phyloP scores from a whole-genome alignment of 176 grass and related monocot species.

The Aegilops sharonensis region DNA sequence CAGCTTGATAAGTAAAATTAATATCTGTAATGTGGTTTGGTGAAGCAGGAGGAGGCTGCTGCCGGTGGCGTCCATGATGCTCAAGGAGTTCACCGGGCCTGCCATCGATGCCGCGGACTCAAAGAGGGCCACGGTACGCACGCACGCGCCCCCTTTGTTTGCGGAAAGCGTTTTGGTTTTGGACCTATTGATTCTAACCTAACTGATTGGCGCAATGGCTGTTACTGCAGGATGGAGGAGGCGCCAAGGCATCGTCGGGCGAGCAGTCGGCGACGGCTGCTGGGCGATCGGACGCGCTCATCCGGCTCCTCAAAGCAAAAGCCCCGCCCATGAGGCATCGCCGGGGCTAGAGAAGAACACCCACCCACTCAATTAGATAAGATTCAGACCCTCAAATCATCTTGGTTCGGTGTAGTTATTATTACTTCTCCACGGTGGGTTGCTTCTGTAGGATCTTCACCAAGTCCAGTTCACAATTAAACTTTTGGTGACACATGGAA shows the following conservation, averaged over 20 bases:
- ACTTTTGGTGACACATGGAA: too few relatives aligned
- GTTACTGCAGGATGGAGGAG: conserved; percentile 25
- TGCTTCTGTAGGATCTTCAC: too few relatives aligned
- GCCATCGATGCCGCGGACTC: conserved; percentile 14
- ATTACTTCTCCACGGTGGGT: too few relatives aligned
- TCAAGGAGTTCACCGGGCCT: conserved; percentile 50
- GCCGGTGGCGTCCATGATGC: conserved; percentile 46
- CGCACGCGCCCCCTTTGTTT: too few relatives aligned
- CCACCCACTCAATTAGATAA: too few relatives aligned
- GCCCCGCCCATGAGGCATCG: neutral
- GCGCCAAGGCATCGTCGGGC: too few relatives aligned
- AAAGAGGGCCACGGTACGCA: conserved; percentile 26
- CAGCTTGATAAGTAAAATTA: neutral
- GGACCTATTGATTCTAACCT: neutral
- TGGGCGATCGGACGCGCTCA: conserved; percentile 5
- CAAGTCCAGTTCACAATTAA: too few relatives aligned
- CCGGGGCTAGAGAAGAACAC: neutral
- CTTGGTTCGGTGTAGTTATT: too few relatives aligned
- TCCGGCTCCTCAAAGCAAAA: conserved; percentile 14
- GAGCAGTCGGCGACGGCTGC: neutral
- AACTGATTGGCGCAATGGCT: too few relatives aligned
- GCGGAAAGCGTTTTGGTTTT: neutral
- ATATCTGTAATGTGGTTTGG: neutral
- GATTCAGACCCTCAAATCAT: too few relatives aligned
- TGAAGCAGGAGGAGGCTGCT: conserved; percentile 55